Evolutionary conservation across 768 basidiomycete species (phyloP), one percentile per base, ranked within the genome.

Genomic region (Russula sp.): DNA sequence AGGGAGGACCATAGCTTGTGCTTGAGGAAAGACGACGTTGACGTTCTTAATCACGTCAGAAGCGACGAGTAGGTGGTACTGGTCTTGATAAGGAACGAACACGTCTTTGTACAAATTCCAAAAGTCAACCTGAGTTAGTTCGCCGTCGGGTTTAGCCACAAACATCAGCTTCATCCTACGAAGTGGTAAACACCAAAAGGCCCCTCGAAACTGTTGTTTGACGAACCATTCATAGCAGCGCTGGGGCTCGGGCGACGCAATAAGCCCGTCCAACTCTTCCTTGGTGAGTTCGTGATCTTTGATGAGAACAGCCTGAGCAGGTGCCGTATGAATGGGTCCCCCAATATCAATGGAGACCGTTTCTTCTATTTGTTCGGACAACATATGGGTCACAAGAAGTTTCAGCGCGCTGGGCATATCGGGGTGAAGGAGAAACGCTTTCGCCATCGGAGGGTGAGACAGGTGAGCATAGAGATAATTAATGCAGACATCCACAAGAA

Each of bases 11-110:
- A 92, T 92, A 1, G 95, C 93, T 68, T 86, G 84, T 0, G 94
- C 93, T 53, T 85, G 82, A 6, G 91, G 88, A 70, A 94, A 96
- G 32, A 94, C 88, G 10, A 83, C 76, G 54, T 84, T 91, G 64
- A 95, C 91, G 65, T 90, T 91, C 74, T 96, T 95, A 73, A 99
- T 98, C 54, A 97, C 91, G 49, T 99, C 96, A 1, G 91, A 88
- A 0, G 97, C 95, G 2, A 86, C 83, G 3, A 94, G 82, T 49
- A 92, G 76, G 11, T 83, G 82, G 61, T 83, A 77, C 59, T 78
- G 78, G 1, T 84, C 82, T 62, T 79, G 72, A 69, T 78, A 80
- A 1, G 85, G 83, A 1, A 81, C 75, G 69, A 98, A 97, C 1
- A 84, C 84, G 62, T 90, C 88, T 65, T 89, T 87, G 76, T 99